phyloP scores from a whole-genome alignment of 2,329 filamentous ascomycete species.

The Penicillium glabrum region DNA sequence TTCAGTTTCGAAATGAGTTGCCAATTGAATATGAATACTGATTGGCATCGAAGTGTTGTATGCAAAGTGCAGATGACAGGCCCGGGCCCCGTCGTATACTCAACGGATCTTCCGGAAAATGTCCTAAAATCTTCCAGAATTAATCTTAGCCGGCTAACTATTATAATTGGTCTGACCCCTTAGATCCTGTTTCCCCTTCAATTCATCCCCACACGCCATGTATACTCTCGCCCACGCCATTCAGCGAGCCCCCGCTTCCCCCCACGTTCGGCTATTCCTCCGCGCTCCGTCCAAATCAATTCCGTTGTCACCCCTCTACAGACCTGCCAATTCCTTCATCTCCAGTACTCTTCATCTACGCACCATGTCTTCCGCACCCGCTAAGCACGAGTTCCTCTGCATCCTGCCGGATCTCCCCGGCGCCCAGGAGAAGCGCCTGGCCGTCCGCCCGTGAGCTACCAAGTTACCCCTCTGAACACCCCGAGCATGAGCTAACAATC shows the following conservation, averaged over 20 bases:
- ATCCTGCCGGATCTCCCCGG: conserved; percentile 67
- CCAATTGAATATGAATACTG: too few species aligned
- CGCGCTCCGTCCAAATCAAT: conserved; percentile 9
- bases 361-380: conserved; percentile 26
- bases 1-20: background rate
- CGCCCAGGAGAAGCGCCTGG: conserved; percentile 60
- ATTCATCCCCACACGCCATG: background rate
- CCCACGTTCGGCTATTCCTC: conserved; percentile 20
- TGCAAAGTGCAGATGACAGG: too few species aligned
- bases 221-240: background rate
- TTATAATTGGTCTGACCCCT: background rate
- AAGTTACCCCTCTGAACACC: conserved; percentile 3
- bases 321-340: conserved; percentile 2
- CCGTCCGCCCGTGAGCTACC: conserved; percentile 37
- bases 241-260: conserved; percentile 18
- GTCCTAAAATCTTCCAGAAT: background rate
- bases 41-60: too few species aligned
- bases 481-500: background rate
- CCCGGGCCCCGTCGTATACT: background rate
- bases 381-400: conserved; percentile 66
- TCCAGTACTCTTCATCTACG: conserved; percentile 5
- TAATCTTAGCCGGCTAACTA: background rate
- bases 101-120: background rate
- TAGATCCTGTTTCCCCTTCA: background rate
- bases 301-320: background rate